Percentiles rank a stretch among this genome's conserved stretches.
These are phyloP conservation scores for Cutaneotrichosporon sp. DNA, from an alignment of 1,284 basidiomycete genomes.

Conservation along the genomic window DNA sequence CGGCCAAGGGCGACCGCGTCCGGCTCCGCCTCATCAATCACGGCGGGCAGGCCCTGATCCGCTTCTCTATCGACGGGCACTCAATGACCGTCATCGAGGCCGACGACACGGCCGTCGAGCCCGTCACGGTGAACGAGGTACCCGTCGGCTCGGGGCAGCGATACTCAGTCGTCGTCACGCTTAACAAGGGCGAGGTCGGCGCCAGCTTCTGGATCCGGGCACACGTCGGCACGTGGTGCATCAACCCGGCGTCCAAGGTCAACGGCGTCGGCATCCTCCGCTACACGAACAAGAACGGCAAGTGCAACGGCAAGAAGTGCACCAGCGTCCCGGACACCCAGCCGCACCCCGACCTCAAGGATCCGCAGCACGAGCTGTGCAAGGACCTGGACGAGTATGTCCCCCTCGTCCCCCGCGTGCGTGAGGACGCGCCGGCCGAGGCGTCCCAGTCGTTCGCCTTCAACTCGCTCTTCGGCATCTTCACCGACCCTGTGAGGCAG, in stretches of 20 bases:
- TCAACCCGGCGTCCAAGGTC: conserved; percentile 5
- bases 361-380: conserved; percentile 9
- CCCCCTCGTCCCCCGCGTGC: conserved; percentile 31
- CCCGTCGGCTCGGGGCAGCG: conserved; percentile 37
- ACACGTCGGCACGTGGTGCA: conserved; percentile 24
- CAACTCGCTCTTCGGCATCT: conserved; percentile 29
- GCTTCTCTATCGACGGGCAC: conserved; percentile 38
- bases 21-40: conserved; percentile 33
- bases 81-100: conserved; percentile 35
- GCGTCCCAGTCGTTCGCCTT: conserved; percentile 24
- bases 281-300: conserved; percentile 6
- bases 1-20: background rate
- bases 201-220: conserved; percentile 46
- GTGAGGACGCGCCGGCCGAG: conserved; percentile 24
- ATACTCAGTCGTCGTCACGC: conserved; percentile 42
- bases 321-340: background rate
- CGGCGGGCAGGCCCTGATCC: conserved; percentile 16
- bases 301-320: background rate
- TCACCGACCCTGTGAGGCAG: conserved; percentile 24
- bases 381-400: conserved; percentile 32
- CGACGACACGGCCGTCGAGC: conserved; percentile 32
- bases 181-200: conserved; percentile 31
- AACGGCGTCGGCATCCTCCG: conserved; percentile 8
- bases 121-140: conserved; percentile 33
- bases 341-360: conserved; percentile 8